Conservation (phyloP, 208 protist species). For the Wallacemonas collosoma region DNA sequence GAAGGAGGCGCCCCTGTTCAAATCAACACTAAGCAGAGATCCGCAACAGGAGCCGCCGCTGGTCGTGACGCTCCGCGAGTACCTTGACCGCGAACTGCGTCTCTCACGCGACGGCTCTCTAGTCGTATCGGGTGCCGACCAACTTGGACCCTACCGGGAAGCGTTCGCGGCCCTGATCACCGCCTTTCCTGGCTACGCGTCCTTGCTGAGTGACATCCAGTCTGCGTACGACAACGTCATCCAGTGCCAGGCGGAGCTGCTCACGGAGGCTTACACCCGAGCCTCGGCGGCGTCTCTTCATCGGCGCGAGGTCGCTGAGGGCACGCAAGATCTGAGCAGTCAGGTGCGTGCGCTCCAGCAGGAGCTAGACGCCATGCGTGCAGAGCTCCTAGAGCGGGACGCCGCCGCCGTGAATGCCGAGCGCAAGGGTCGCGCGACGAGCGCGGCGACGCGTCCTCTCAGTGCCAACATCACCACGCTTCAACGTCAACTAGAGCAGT, state of each 20-base stretch:
- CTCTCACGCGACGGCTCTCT: constrained; percentile 19
- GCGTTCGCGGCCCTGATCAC: constrained; percentile 63
- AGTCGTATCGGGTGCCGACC: constrained; percentile 36
- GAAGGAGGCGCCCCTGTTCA: constrained; percentile 12
- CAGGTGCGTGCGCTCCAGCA: constrained; percentile 36
- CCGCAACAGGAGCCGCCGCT: constrained; percentile 25
- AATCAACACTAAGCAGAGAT: constrained; percentile 16
- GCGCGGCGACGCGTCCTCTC: constrained; percentile 2
- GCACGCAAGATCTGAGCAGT: constrained; percentile 11
- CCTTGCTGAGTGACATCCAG: constrained; percentile 70
- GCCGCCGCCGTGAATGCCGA: constrained; percentile 20
- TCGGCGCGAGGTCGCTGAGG: constrained; percentile 2
- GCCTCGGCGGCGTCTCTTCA: constrained; percentile 29
- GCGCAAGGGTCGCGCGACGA: background rate
- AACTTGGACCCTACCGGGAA: constrained; percentile 77
- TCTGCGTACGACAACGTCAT: constrained; percentile 83
- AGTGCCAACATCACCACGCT: constrained; percentile 22
- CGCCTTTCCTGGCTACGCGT: constrained; percentile 69
- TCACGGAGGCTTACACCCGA: constrained; percentile 46
- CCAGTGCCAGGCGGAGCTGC: constrained; percentile 68
- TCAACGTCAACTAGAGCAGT: constrained; percentile 38
- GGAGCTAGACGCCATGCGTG: constrained; percentile 42
- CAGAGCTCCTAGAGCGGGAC: constrained; percentile 30
- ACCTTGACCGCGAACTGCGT: constrained; percentile 46
- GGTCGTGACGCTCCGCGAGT: constrained; percentile 33